Evolutionary conservation across 2,329 filamentous ascomycete species (phyloP), one percentile per base, ranked within the genome.

Genomic region (Fusarium robinianum): DNA sequence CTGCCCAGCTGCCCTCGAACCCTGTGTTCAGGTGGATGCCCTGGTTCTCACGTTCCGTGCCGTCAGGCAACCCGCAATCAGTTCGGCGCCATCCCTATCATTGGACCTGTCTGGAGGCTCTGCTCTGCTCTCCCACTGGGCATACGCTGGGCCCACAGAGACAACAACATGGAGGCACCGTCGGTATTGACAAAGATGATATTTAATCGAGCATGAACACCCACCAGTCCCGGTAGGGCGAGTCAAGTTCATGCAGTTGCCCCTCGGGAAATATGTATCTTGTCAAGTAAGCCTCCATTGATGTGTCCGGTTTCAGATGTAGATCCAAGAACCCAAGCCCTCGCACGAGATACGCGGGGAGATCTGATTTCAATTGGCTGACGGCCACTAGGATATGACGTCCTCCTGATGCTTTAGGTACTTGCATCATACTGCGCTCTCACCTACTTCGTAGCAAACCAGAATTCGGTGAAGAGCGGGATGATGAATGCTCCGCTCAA

Each of bases 161-260:
- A n/a, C n/a, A n/a, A n/a, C n/a, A n/a, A n/a, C n/a, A n/a, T n/a
- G n/a, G n/a, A n/a, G n/a, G n/a, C n/a, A n/a, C 36, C 33, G 29
- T 41, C 36, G 30, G 33, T 45, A 37, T 29, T 40, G 36, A 44
- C 42, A 53, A 22, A 30, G 27, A 29, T 23, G 22, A 55, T 35
- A 44, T 30, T n/a, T 54, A 33, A 43, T 31, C 12, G 16, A 15
- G 34, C 31, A 37, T 18, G 18, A 19, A 16, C 31, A 32, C 22
- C 17, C 32, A 19, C 26, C 29, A 41, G 29, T 22, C 17, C 21
- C 11, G 5, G 19, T n/a, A 41, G 36, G 36, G 32, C 48, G 52
- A 55, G 52, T 55, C 52, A 55, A 36, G 43, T 32, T 40, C 29
- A 27, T 26, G 34, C 33, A n/a, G 36, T 24, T 30, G 35, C 23